Percentiles rank a stretch among this genome's conserved stretches.
phyloP scores from a whole-genome alignment of 805 yeast genomes.

The Ogataea pilisensis region DNA sequence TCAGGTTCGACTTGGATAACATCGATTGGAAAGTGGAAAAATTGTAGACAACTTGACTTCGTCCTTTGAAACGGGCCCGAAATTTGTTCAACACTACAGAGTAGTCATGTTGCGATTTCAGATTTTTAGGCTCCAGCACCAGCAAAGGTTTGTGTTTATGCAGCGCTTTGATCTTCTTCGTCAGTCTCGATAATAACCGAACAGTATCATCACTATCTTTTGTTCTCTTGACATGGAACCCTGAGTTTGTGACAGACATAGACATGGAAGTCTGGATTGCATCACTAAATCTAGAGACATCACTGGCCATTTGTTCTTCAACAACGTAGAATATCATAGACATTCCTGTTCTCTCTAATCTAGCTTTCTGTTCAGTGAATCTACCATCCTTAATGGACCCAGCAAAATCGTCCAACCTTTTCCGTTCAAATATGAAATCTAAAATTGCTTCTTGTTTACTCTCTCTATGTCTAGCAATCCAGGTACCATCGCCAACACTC shows the following conservation, averaged over 20 bases:
- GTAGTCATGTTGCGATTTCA: slow-evolving; percentile 51
- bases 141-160: slow-evolving; percentile 39
- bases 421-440: slow-evolving; percentile 85
- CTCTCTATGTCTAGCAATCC: slow-evolving; percentile 72
- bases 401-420: slow-evolving; percentile 82
- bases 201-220: slow-evolving; percentile 72
- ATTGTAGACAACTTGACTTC: slow-evolving; percentile 40
- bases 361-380: slow-evolving; percentile 77
- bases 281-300: slow-evolving; percentile 46
- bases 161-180: slow-evolving; percentile 37
- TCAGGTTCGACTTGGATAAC: slow-evolving; percentile 63
- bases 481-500: slow-evolving; percentile 80
- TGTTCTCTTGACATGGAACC: slow-evolving; percentile 66
- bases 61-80: slow-evolving; percentile 22
- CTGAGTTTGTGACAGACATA: slow-evolving; percentile 58
- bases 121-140: slow-evolving; percentile 48
- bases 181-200: slow-evolving; percentile 48
- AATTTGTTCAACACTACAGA: slow-evolving; percentile 37
- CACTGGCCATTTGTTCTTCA: slow-evolving; percentile 63
- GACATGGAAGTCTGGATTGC: slow-evolving; percentile 76
- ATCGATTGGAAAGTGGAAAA: slow-evolving; percentile 58
- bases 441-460: slow-evolving; percentile 64
- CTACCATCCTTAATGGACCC: slow-evolving; percentile 84
- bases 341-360: slow-evolving; percentile 69
- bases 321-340: slow-evolving; percentile 67